Base-by-base conservation (phyloP, 768 basidiomycete genomes). In the Dictyophora rubrovolvata region DNA sequence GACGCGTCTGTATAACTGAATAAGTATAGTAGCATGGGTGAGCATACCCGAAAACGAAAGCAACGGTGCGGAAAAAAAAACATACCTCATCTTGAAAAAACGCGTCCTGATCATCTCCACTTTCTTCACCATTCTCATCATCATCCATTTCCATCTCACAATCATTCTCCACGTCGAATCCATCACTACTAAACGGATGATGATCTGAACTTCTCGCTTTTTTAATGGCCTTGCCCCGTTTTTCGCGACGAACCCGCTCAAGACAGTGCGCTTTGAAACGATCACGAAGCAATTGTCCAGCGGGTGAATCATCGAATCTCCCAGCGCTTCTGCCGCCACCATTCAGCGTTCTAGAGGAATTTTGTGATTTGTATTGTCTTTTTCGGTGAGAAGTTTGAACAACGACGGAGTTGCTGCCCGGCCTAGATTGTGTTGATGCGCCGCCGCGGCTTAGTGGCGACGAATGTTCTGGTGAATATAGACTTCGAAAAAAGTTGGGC, bases 1-100 rank as follows among this genome's bases (percentile, higher is more conserved):
- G 28, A 89, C 84, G 53, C 87, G 77, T 46, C 77, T 74, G 65
- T 86, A 87, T 17, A 89, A 73, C 87, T 89, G 59, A 1, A 55
- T 10, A 34, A 37, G 18, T n/a, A 12, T 61, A 46, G 48, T 49
- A n/a, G n/a, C n/a, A n/a, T n/a, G n/a, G 23, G 59, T 33, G 20
- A 20, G 49, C 34, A 28, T 60, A 35, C 49, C 36, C 37, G 10
- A 33, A 10, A 50, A 6, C 18, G 5, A 20, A 59, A 21, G 57
- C 55, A 5, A 28, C 37, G 61, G 63, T 62, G 9, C 59, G 65
- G 28, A 61, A 63, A 21, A 60, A 58, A 56, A 53, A 20, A 57
- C 73, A 57, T 33, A 80, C 85, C 74, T 86, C 84, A 60, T 86
- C 84, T 60, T 83, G 75, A 75, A 87, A 77, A 23, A 53, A 7